Evolutionary conservation across 805 yeast genomes (phyloP), one percentile per base, ranked within the genome.

Genomic region (Ogataea trehaloabstinens): DNA sequence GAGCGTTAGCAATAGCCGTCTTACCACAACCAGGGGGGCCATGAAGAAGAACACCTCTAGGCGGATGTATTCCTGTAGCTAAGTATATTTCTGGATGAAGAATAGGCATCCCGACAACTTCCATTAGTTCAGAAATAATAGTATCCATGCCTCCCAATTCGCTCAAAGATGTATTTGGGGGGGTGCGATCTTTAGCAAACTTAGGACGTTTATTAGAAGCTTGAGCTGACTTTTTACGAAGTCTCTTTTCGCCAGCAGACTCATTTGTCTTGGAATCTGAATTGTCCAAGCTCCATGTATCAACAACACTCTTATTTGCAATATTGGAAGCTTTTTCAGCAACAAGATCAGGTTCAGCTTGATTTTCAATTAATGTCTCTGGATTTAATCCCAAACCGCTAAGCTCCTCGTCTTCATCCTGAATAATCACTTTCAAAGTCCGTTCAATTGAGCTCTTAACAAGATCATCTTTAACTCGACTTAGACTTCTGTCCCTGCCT

Each of bases 21-120:
- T 93, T 93, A 60, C 99, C 99, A 69, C 99, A 93, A 12, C 99
- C 99, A 2, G 98, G 99, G 0, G 99, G 99, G 0, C 99, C 99
- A 61, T 91, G 95, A 10, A 91, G 63, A 12, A 91, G 65, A n/a
- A 91, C 79, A 24, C 99, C 99, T 41, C 96, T 72, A 15, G 98
- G 95, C 13, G 97, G 97, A 49, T 88, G 95, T 11, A 90, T 90
- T 19, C 98, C 98, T 0, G 95, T 83, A 6, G 90, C 73, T 18
- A 68, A 48, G 57, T 87, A 93, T 2, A 93, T 85, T 60, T 93
- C 99, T 0, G 98, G 97, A 54, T 93, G 98, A 16, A 85, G 64
- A 22, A 93, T 81, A 1, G 99, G 99, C 67, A 91, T 70, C 1
- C 95, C 96, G 1, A 93, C 84, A 27, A 89, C 69, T 60, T 93